phyloP scores from a whole-genome alignment of 345 rosid species.

The Mallotus nudiflorus region DNA sequence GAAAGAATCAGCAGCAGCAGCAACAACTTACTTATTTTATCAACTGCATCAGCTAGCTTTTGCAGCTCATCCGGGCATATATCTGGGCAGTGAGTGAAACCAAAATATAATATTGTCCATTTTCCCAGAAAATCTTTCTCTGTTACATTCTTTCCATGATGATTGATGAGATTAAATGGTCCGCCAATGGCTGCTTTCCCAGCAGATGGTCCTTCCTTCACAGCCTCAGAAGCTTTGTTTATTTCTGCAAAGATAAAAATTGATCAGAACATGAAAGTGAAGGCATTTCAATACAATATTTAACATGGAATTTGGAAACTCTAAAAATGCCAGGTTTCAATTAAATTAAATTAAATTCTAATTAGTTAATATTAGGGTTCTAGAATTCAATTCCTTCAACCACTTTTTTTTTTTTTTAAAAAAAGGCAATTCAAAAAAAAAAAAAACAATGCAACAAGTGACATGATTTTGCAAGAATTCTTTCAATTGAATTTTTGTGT shows the following conservation, averaged over 20 bases:
- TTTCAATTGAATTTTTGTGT: too few species aligned
- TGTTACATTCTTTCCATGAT: slow-evolving; percentile 75
- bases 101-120: slow-evolving; percentile 90
- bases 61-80: slow-evolving; percentile 94
- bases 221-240: slow-evolving; percentile 64
- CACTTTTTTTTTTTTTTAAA: too few species aligned
- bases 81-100: slow-evolving; percentile 98
- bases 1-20: slow-evolving; percentile 19
- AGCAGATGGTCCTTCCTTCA: slow-evolving; percentile 89
- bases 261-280: slow-evolving; percentile 2
- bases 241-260: slow-evolving; percentile 50
- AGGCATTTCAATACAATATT: neutral
- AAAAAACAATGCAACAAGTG: too few species aligned
- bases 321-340: too few species aligned
- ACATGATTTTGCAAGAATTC: too few species aligned
- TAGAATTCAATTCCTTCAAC: too few species aligned
- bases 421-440: too few species aligned
- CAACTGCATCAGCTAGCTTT: slow-evolving; percentile 78
- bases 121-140: slow-evolving; percentile 85
- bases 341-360: too few species aligned
- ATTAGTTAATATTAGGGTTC: too few species aligned
- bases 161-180: slow-evolving; percentile 79
- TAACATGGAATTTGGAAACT: too few species aligned
- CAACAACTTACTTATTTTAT: slow-evolving; percentile 82
- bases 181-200: slow-evolving; percentile 98